Base-by-base conservation (phyloP, 352 stramenopile genomes). In the Pythium phragmiticola region DNA sequence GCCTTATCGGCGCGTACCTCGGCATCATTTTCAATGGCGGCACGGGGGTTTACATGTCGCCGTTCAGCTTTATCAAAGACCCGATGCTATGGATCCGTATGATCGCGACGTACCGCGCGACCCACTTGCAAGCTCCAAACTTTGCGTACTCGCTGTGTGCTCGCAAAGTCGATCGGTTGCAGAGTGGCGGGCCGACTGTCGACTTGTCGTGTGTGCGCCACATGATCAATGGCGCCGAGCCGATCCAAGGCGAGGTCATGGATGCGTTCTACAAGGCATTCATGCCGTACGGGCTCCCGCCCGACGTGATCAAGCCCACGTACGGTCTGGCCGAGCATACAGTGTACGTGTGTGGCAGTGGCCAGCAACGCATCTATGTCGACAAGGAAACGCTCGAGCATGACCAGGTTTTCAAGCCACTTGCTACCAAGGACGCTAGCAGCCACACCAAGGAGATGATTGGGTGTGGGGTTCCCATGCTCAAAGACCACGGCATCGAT, bases 291-390 rank as follows among this genome's bases (percentile, higher is more conserved):
- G 92, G 94, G 13, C 75, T 99, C 2, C 49, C 59, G 1, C 48
- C 75, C 1, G 82, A 80, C 36, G 94, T 98, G 6, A 92, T 99
- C 59, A 97, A 94, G 63, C 96, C 96, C 3, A 99, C 95, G 16
- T 99, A 99, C 74, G 98, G 98, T n/a, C 78, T 99, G n/a, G 98
- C 98, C 11, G 98, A 99, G 77, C 94, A 99, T 73, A 99, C 97
- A 1, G 98, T 99, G 36, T 99, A 98, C 74, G 97, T 99, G 54
- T 99, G 92, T 56, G 96, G 95, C 17, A 89, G 91, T 43, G 97
- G 96, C 2, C 77, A 88, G 42, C 83, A 97, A 69, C 80, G 82
- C 13, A 57, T 99, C 17, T 87, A 63, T 41, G 91, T 99, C 11
- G 82, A 97, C 51, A 98, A 98, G 65, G 70, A 79, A 17, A 79